Base-by-base conservation (phyloP, 2,329 filamentous ascomycete species). In the Truncatella angustata region DNA sequence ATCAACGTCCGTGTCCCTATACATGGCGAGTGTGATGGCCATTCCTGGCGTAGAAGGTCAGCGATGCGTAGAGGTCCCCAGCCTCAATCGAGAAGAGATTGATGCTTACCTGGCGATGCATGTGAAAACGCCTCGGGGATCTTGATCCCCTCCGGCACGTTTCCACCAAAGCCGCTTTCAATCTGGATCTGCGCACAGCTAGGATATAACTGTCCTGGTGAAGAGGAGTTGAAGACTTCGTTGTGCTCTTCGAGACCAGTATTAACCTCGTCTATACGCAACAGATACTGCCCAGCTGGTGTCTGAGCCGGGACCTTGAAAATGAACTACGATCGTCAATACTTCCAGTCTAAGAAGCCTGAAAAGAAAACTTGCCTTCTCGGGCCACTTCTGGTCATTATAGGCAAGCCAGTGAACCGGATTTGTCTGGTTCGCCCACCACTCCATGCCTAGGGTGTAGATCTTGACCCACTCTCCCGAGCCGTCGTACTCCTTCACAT, bases 391-490 rank as follows among this genome's bases (percentile, higher is more conserved):
- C 12, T 26, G 18, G 14, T 32, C 42, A n/a, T 49, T 49, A 18
- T 49, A 49, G 14, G 47, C 30, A 24, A 24, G 30, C 47, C 47
- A 49, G 47, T 39, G 34, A 16, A 39, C 20, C 21, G 47, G 47
- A 0, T 39, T 14, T 10, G 21, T 30, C 21, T 26, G 21, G 23
- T 49, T 30, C n/a, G 18, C 26, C 47, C 12, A 9, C n/a, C 40
- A 32, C 2, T 56, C 53, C 11, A 58, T 24, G 1, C 56, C 57
- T 4, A 58, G 16, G 2, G 55, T 48, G 24, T 56, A 53, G 5
- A 60, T 58, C 53, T 60, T 58, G 18, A 59, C 34, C 58, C 58
- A 60, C 6, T 56, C 56, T 6, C 58, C 58, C 2, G 49, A 43
- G 7, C 58, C 58, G 34, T 60, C 56, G 24, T 60, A 60, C 2